phyloP scores from a whole-genome alignment of 1,284 basidiomycete genomes.

The Leccinum insolens region DNA sequence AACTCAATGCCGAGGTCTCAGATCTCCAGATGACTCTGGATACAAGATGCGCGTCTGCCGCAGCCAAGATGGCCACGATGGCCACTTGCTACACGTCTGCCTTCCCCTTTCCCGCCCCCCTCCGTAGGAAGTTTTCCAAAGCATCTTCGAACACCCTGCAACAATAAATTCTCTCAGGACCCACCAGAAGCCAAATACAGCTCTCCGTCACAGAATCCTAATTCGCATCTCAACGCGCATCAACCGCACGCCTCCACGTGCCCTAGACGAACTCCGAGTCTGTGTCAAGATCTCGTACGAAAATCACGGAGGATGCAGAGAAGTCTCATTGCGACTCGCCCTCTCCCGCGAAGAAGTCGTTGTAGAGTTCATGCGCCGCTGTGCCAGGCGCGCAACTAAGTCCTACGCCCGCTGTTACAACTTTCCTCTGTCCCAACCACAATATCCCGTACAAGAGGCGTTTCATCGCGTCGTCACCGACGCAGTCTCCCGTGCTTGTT shows the following conservation, averaged over 20 bases:
- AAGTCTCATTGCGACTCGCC: too few species aligned
- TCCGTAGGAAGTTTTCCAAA: constrained; percentile 81
- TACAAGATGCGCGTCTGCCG: constrained; percentile 51
- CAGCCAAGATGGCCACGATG: constrained; percentile 87
- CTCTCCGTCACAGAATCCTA: constrained; percentile 48
- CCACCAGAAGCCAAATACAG: constrained; percentile 43
- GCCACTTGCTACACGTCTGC: constrained; percentile 86
- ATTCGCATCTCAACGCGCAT: constrained; percentile 45
- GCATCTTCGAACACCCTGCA: constrained; percentile 74
- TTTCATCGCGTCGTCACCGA: too few species aligned
- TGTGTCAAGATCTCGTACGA: constrained; percentile 72
- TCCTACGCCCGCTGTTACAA: too few species aligned
- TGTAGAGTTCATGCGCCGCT: too few species aligned
- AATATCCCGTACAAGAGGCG: too few species aligned
- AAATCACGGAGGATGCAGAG: too few species aligned
- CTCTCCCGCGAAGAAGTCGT: too few species aligned
- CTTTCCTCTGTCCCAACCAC: too few species aligned
- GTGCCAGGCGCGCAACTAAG: too few species aligned
- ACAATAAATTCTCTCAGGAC: constrained; percentile 60
- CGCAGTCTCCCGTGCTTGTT: too few species aligned
- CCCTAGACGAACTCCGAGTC: constrained; percentile 63
- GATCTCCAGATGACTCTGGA: constrained; percentile 45
- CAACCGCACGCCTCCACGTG: constrained; percentile 55
- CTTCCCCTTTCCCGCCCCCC: neutral
- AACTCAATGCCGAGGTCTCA: constrained; percentile 49